Conservation (phyloP, 805 yeast genomes). For the Ogataea henricii region DNA sequence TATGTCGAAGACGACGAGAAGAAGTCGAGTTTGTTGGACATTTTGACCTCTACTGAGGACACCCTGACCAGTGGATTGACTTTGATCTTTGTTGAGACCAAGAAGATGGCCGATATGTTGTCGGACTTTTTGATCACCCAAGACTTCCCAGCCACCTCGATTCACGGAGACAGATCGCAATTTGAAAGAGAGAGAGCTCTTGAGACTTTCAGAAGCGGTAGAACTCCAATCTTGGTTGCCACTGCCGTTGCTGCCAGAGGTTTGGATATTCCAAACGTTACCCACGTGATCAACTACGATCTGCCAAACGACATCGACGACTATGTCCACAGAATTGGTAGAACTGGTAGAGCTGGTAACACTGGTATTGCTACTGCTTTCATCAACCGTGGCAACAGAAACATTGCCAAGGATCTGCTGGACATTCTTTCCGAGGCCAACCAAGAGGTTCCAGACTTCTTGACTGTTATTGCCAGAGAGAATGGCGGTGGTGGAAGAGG, state of each 20-base stretch:
- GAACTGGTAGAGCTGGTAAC: constrained; percentile 99
- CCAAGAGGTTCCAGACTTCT: constrained; percentile 94
- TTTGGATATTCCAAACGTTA: constrained; percentile 98
- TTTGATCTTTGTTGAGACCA: constrained; percentile 94
- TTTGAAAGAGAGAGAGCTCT: constrained; percentile 96
- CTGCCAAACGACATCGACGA: constrained; percentile 97
- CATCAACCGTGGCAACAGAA: constrained; percentile 93
- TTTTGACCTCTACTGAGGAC: constrained; percentile 74
- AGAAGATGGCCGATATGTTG: constrained; percentile 96
- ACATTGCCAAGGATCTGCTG: constrained; percentile 82
- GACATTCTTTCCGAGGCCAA: constrained; percentile 92
- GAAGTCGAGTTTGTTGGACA: constrained; percentile 85
- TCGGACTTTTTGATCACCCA: constrained; percentile 89
- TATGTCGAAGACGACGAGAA: constrained; percentile 94
- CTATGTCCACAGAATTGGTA: constrained; percentile 99
- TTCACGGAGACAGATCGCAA: constrained; percentile 99
- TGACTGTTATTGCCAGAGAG: constrained; percentile 80
- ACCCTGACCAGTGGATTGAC: constrained; percentile 66
- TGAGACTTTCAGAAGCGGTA: constrained; percentile 89
- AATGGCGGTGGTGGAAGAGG: constrained; percentile 56
- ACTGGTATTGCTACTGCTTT: constrained; percentile 98
- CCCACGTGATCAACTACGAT: constrained; percentile 96
- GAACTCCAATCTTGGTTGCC: constrained; percentile 93
- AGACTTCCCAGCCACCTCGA: constrained; percentile 95
- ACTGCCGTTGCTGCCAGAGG: constrained; percentile 99